phyloP scores from a whole-genome alignment of 2,329 filamentous ascomycete genomes.

The Xylariaceae sp. region DNA sequence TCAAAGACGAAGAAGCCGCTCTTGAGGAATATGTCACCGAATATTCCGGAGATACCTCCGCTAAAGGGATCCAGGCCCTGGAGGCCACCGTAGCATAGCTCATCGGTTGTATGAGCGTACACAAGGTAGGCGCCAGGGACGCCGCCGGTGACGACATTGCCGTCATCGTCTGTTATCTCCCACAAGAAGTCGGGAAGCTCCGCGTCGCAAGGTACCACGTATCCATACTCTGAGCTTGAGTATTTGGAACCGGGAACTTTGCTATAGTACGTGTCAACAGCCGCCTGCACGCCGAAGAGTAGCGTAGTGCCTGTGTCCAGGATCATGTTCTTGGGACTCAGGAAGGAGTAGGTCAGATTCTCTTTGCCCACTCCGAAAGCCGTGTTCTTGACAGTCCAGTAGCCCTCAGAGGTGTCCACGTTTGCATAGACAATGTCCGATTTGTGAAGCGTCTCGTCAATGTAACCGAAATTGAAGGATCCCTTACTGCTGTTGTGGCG shows the following conservation, averaged over 20 bases:
- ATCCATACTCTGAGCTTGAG: constrained; percentile 42
- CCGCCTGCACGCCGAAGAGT: constrained; percentile 51
- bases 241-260: constrained; percentile 48
- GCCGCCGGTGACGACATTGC: constrained; percentile 41
- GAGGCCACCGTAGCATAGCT: constrained; percentile 69
- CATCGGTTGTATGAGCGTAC: constrained; percentile 46
- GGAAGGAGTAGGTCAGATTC: constrained; percentile 32
- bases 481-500: constrained; percentile 41
- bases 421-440: constrained; percentile 41
- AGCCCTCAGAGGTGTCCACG: constrained; percentile 47
- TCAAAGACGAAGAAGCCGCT: constrained; percentile 70
- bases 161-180: constrained; percentile 42
- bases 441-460: constrained; percentile 36
- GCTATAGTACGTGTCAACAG: constrained; percentile 57
- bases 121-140: constrained; percentile 52
- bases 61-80: constrained; percentile 47
- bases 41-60: constrained; percentile 54
- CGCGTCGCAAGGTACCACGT: constrained; percentile 52
- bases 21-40: constrained; percentile 78
- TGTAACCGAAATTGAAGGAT: constrained; percentile 45
- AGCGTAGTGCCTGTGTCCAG: constrained; percentile 66
- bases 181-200: constrained; percentile 54
- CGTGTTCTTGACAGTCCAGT: constrained; percentile 36
- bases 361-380: constrained; percentile 32
- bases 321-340: constrained; percentile 45